phyloP scores from a whole-genome alignment of 345 rosid genomes.

The Acer saccharum region DNA sequence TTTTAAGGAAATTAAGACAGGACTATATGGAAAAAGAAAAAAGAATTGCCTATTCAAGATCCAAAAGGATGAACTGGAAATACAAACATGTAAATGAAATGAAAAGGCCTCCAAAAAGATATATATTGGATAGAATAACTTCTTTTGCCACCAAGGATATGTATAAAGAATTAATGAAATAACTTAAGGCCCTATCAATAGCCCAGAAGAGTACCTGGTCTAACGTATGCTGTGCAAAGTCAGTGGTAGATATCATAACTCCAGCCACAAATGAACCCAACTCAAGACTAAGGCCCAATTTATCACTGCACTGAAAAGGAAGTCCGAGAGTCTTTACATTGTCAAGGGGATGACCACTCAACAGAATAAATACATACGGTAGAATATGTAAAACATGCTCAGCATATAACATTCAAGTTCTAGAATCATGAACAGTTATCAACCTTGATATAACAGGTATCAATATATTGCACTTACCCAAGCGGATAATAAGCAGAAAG shows the following conservation, averaged over 20 bases:
- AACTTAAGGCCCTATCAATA: background rate
- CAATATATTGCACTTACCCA: slow-evolving; percentile 69
- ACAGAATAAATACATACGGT: background rate
- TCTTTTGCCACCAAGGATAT: background rate
- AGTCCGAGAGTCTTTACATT: slow-evolving; percentile 18
- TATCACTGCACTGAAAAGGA: slow-evolving; percentile 97
- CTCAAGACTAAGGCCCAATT: slow-evolving; percentile 99
- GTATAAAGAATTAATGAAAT: background rate
- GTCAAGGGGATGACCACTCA: slow-evolving; percentile 13
- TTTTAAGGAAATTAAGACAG: too few relatives aligned
- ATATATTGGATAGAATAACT: too few relatives aligned
- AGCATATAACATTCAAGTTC: slow-evolving; percentile 8
- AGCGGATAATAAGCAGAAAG: slow-evolving; percentile 97
- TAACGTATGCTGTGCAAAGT: slow-evolving; percentile 90
- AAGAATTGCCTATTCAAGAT: background rate
- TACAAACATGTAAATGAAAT: background rate
- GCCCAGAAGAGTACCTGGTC: slow-evolving; percentile 70
- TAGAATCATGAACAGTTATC: background rate
- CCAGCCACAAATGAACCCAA: slow-evolving; percentile 98
- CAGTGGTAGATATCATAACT: slow-evolving; percentile 97
- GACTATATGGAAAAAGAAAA: background rate
- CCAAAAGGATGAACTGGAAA: background rate
- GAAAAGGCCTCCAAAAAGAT: background rate
- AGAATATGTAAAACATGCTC: slow-evolving; percentile 2
- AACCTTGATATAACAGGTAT: background rate